phyloP scores from a whole-genome alignment of 2,329 filamentous ascomycete genomes.

The Aschersonia sp. region DNA sequence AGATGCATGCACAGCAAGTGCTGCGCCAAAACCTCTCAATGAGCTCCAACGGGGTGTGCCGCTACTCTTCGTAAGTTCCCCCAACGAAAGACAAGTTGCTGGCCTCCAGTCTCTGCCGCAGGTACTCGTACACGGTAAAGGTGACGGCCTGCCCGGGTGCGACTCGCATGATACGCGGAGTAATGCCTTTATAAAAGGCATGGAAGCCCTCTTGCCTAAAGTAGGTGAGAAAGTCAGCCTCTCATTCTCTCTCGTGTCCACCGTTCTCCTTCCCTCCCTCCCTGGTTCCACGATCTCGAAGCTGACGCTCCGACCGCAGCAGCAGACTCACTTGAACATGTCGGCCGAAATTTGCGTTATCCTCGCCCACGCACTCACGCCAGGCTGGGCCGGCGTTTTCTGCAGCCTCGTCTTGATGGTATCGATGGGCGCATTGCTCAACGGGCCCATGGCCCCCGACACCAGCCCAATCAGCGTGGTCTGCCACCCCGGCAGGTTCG shows the following conservation, averaged over 20 bases:
- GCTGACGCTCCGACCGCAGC: neutral
- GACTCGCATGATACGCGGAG: constrained; percentile 91
- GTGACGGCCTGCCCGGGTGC: constrained; percentile 82
- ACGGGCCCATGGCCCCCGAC: constrained; percentile 84
- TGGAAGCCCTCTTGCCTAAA: constrained; percentile 74
- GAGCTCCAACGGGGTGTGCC: neutral
- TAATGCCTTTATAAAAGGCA: constrained; percentile 99
- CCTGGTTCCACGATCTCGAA: neutral
- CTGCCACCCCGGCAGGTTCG: constrained; percentile 69
- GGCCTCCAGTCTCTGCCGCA: constrained; percentile 59
- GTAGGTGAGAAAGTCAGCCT: neutral
- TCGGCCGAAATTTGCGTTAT: constrained; percentile 67
- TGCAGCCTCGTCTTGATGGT: constrained; percentile 97
- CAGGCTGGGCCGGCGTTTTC: constrained; percentile 69
- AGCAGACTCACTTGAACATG: constrained; percentile 57
- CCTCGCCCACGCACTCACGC: constrained; percentile 65
- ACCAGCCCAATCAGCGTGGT: constrained; percentile 85
- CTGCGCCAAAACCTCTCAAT: too few relatives aligned
- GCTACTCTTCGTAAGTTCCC: constrained; percentile 53
- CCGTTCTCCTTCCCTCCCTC: neutral
- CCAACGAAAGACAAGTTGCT: constrained; percentile 45
- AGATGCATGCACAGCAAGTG: too few relatives aligned
- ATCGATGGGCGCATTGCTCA: constrained; percentile 95
- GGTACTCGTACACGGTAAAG: constrained; percentile 64
- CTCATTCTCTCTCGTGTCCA: neutral